phyloP scores from a whole-genome alignment of 768 basidiomycete species.

The Pulveroboletus sp. region DNA sequence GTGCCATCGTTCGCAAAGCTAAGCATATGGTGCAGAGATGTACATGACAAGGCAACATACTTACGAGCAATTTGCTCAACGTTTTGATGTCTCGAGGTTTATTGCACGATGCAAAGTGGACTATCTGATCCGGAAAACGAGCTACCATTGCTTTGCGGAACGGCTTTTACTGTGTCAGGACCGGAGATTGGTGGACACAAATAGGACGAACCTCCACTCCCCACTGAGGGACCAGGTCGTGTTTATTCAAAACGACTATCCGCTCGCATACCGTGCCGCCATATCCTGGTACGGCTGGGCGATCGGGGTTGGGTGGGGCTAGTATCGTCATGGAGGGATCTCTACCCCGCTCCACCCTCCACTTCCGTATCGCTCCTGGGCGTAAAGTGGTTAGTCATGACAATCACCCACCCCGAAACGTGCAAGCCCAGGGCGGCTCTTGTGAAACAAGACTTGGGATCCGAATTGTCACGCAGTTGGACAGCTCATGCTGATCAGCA shows the following conservation, averaged over 20 bases:
- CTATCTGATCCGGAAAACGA: slow-evolving; percentile 64
- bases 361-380: slow-evolving; percentile 60
- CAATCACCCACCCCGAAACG: slow-evolving; percentile 6
- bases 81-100: slow-evolving; percentile 57
- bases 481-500: slow-evolving; percentile 9
- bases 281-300: slow-evolving; percentile 14
- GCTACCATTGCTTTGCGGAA: slow-evolving; percentile 67
- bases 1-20: neutral
- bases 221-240: slow-evolving; percentile 85
- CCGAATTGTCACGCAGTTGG: too few relatives aligned
- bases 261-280: slow-evolving; percentile 59
- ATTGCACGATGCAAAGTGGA: slow-evolving; percentile 72
- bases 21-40: neutral
- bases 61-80: slow-evolving; percentile 64
- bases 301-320: slow-evolving; percentile 24
- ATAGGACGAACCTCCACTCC: slow-evolving; percentile 65
- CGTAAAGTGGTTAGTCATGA: slow-evolving; percentile 18
- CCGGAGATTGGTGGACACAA: slow-evolving; percentile 1
- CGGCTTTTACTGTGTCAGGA: slow-evolving; percentile 43
- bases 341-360: slow-evolving; percentile 66
- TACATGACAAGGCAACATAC: slow-evolving; percentile 43
- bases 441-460: neutral
- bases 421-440: slow-evolving; percentile 5
- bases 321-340: slow-evolving; percentile 39
- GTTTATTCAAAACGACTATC: slow-evolving; percentile 88